Evolutionary conservation across 495 filamentous ascomycete genomes (phyloP), one percentile per base, ranked within the genome.

Genomic region (Annulohypoxylon nitens): DNA sequence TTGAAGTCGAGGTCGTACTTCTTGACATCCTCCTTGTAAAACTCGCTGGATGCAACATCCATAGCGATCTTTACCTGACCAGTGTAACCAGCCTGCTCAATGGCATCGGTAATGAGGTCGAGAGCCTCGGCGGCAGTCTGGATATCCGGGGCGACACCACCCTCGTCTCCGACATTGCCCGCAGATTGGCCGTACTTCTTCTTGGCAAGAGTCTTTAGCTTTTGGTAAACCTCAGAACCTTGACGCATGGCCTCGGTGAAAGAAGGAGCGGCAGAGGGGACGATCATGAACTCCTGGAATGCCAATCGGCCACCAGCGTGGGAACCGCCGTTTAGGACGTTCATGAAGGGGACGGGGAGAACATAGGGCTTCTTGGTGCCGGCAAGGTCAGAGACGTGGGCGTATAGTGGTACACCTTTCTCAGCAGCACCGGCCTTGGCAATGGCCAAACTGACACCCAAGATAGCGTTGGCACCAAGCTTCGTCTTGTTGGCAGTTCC

Each of bases 211-310:
- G 87, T 69, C 92, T 99, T 99, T 78, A 99, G 92, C 86, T 93
- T 92, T 83, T 97, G 94, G 91, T 99, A 99, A 79, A 97, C 93
- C 85, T 99, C 95, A 75, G 94, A 85, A 76, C 95, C 95, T 85
- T 96, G 93, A 80, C 95, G 94, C 87, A 99, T 90, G 81, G 90
- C 95, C 89, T 99, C 95, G 75, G 90, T 90, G 89, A 99, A 99
- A 65, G 92, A 88, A 65, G 93, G 90, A 73, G 95, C 95, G 59
- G 82, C 79, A 59, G 88, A 90, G 68, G 97, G 97, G 55, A 98
- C 97, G 78, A 99, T 97, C 97, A 99, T 99, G 90, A 99, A 99
- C 84, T 99, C 97, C 86, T 99, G 97, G 92, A 99, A 99, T 71
- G 97, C 97, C 65, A 99, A 88, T 82, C 96, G 93, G 78, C 97